phyloP scores from a whole-genome alignment of 2,329 filamentous ascomycete species.

The Xylaria multiplex region DNA sequence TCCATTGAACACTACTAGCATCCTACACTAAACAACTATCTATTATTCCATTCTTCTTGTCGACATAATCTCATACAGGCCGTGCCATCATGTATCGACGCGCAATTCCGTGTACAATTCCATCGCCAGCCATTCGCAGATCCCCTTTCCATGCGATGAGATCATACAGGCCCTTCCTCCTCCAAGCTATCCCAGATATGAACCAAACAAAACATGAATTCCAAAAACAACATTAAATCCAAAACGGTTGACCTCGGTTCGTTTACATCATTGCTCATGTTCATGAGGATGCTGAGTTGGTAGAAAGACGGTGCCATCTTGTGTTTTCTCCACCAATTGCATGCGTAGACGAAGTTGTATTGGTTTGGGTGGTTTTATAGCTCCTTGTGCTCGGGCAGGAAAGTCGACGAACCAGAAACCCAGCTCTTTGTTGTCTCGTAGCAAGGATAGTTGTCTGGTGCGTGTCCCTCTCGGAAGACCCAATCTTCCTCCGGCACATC shows the following conservation, averaged over 20 bases:
- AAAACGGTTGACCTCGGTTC: conserved; percentile 15
- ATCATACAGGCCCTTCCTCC: neutral
- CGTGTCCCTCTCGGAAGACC: conserved; percentile 31
- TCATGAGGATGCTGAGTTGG: neutral
- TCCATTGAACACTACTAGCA: neutral
- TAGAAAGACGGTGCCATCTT: neutral
- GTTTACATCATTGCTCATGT: conserved; percentile 36
- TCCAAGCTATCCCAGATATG: no score
- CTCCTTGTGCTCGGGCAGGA: conserved; percentile 37
- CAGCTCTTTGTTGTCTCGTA: conserved; percentile 33
- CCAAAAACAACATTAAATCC: conserved; percentile 4
- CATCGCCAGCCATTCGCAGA: neutral
- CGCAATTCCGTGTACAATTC: neutral
- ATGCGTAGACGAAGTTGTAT: neutral
- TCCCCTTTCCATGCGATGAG: neutral
- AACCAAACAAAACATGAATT: conserved; percentile 14
- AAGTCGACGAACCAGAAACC: conserved; percentile 37
- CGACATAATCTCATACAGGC: neutral
- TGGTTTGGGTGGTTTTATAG: conserved; percentile 18
- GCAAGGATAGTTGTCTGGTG: conserved; percentile 36
- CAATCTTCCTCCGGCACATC: conserved; percentile 14
- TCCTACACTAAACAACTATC: neutral
- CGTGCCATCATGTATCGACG: neutral
- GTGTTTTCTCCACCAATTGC: neutral
- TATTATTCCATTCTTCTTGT: neutral